Conservation (phyloP, 2,329 filamentous ascomycete species). For the Nannizzia gypsea region DNA sequence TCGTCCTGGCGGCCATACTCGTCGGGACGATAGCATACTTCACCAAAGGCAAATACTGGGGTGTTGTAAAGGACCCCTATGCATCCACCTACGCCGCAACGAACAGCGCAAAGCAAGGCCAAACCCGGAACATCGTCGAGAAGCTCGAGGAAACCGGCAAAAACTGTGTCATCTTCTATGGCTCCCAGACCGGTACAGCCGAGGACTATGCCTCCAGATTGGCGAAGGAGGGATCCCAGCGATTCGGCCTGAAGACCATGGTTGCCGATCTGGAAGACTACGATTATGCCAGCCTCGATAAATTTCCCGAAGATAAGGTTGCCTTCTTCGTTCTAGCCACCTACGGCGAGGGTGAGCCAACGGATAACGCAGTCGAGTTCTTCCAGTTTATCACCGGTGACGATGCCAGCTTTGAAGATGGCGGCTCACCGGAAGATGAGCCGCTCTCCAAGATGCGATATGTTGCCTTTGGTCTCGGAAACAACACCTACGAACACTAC, state of each 20-base stretch:
- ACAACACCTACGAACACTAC: slow-evolving; percentile 99
- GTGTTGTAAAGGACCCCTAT: slow-evolving; percentile 76
- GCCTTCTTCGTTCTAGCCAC: slow-evolving; percentile 93
- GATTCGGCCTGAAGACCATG: slow-evolving; percentile 96
- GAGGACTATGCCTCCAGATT: slow-evolving; percentile 95
- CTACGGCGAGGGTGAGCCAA: slow-evolving; percentile 96
- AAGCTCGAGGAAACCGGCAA: slow-evolving; percentile 93
- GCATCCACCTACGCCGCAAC: slow-evolving; percentile 53
- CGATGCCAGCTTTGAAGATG: slow-evolving; percentile 67
- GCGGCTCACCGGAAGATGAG: slow-evolving; percentile 49
- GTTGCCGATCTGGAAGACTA: slow-evolving; percentile 96
- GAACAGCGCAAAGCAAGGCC: slow-evolving; percentile 61
- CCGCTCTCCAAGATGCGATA: slow-evolving; percentile 78
- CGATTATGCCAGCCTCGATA: slow-evolving; percentile 87
- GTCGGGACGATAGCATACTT: slow-evolving; percentile 88
- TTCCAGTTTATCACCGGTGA: slow-evolving; percentile 89
- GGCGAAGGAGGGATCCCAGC: slow-evolving; percentile 92
- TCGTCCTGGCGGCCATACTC: slow-evolving; percentile 77
- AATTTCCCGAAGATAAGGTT: slow-evolving; percentile 77
- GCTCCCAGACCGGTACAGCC: slow-evolving; percentile 93
- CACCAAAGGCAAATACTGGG: slow-evolving; percentile 94
- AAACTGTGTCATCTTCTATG: slow-evolving; percentile 97
- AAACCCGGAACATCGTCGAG: slow-evolving; percentile 84
- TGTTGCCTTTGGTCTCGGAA: slow-evolving; percentile 89
- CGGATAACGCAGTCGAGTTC: slow-evolving; percentile 97